Base-by-base conservation (phyloP, 345 rosid genomes). In the Toxicodendron radicans region DNA sequence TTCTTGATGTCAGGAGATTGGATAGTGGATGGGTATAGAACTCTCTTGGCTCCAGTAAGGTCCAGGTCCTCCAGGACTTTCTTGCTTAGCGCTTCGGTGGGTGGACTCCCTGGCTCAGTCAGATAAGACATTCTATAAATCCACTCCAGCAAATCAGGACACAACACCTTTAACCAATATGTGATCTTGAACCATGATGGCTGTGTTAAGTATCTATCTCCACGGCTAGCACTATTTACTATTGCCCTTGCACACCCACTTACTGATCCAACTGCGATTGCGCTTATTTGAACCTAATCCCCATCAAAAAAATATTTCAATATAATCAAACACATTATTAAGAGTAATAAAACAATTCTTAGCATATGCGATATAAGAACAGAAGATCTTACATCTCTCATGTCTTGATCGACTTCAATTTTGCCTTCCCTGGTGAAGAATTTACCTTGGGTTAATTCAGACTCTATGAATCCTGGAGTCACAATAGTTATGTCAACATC, bases 391-490 rank as follows among this genome's bases (percentile, higher is more conserved):
- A 87, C 91, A 76, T 85, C 87, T 75, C 89, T 80, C 51, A 78
- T 17, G 69, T 80, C 83, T 74, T 83, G 79, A 66, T 87, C 57
- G 1, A 85, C 80, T 59, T 78, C 58, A 45, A 85, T 10, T 76
- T 71, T 72, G 45, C 88, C 88, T 78, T 81, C 87, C 11, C 72
- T 66, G 0, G 64, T 56, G 0, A 85, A 23, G 64, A 67, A 70
- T 74, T 87, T 85, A 10, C 86, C 91, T 69, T 83, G 73, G 11
- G 89, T 78, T 24, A 84, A 33, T 74, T 87, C 89, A 0, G 95
- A 86, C 61, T 90, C 89, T 2, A 87, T 80, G 51, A 79, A 78
- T 10, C 91, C 93, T 11, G 93, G 92, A 17, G 90, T 88, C 3
- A 82, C 95, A 0, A 91, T 79, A n/a, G 88, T 84, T 49, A 89